Conservation (phyloP, 345 rosid genomes). For the Garcia nutans region DNA sequence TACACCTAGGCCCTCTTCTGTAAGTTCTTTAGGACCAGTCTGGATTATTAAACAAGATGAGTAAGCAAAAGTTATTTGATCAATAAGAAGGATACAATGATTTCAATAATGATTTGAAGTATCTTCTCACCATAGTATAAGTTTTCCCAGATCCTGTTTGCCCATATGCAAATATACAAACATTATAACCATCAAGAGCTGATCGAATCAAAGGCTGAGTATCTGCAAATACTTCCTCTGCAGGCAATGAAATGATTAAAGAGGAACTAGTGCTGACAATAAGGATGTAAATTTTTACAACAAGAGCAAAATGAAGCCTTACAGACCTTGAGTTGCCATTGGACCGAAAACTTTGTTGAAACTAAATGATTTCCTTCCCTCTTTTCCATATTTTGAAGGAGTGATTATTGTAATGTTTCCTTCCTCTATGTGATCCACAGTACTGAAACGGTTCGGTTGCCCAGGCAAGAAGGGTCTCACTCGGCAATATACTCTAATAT, state of each 20-base stretch:
- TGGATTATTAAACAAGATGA: constrained; percentile 24
- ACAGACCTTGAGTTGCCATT: constrained; percentile 29
- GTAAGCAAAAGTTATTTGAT: constrained; percentile 6
- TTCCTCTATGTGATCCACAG: constrained; percentile 35
- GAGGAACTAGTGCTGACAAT: background rate
- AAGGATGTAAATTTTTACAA: background rate
- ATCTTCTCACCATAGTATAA: constrained; percentile 32
- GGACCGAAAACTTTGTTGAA: constrained; percentile 37
- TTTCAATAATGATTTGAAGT: background rate
- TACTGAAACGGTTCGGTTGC: constrained; percentile 25
- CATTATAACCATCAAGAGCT: constrained; percentile 37
- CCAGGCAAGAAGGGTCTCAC: constrained; percentile 39
- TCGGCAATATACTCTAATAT: constrained; percentile 37
- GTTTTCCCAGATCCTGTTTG: constrained; percentile 41
- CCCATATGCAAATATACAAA: constrained; percentile 39
- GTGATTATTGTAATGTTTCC: constrained; percentile 23
- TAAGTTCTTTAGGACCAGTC: constrained; percentile 34
- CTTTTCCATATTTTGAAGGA: constrained; percentile 36
- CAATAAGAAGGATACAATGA: constrained; percentile 1
- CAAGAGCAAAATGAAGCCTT: background rate
- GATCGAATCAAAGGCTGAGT: constrained; percentile 39
- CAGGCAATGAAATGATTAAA: background rate
- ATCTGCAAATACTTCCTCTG: constrained; percentile 37
- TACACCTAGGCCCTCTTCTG: constrained; percentile 32
- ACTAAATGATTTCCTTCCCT: constrained; percentile 30